Evolutionary conservation across 345 rosid species (phyloP).

Genomic region (Aquilaria sinensis): DNA sequence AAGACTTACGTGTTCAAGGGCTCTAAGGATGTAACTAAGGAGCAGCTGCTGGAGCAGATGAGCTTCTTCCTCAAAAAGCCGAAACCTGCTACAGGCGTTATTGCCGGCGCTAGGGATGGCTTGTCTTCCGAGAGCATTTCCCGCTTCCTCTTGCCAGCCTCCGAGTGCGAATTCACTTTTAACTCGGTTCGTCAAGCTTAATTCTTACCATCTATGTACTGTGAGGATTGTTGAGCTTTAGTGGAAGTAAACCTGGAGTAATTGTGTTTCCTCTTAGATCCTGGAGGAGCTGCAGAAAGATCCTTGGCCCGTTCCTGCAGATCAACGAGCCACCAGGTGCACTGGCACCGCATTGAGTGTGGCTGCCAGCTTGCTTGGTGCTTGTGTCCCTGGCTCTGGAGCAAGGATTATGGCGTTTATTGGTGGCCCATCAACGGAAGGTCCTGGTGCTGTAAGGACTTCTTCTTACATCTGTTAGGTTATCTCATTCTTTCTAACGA

Average conservation of each 20-base stretch:
- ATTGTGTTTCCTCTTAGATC: conserved; percentile 19
- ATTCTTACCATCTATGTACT: neutral
- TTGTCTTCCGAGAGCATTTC: conserved; percentile 82
- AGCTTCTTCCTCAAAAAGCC: conserved; percentile 77
- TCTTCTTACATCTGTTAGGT: neutral
- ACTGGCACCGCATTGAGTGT: conserved; percentile 87
- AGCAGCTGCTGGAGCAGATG: conserved; percentile 78
- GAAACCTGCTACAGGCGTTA: conserved; percentile 71
- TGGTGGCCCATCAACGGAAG: conserved; percentile 93
- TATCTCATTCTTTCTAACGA: no score
- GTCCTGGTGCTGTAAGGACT: conserved; percentile 74
- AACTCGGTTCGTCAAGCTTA: conserved; percentile 41
- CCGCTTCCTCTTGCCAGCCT: conserved; percentile 80
- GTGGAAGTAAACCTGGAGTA: no score
- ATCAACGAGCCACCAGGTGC: conserved; percentile 79
- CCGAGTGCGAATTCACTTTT: conserved; percentile 80
- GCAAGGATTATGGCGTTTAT: conserved; percentile 93
- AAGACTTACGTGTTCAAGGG: conserved; percentile 80
- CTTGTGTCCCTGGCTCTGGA: conserved; percentile 93
- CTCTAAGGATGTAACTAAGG: conserved; percentile 67
- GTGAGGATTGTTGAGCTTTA: no score
- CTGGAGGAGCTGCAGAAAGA: conserved; percentile 86
- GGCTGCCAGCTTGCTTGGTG: conserved; percentile 82
- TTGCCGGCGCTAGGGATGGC: conserved; percentile 84
- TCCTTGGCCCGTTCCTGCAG: conserved; percentile 70